Evolutionary conservation across 495 filamentous ascomycete species (phyloP).

Genomic region (Articulospora tetracladia): DNA sequence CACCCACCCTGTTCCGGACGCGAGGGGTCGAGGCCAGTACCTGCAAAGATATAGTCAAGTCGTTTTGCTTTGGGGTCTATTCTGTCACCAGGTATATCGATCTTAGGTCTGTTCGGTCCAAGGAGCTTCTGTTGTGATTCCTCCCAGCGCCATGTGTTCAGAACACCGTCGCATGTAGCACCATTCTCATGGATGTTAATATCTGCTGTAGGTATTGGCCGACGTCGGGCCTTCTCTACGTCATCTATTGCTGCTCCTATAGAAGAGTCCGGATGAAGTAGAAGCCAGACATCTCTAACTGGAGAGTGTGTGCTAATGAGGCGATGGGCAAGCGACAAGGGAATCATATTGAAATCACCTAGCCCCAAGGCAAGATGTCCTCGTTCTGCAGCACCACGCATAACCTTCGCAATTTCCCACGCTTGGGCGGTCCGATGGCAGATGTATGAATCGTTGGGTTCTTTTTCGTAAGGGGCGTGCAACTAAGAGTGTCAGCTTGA

Average conservation of each 20-base stretch:
- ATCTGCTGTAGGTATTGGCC: constrained; percentile 61
- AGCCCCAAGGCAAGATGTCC: constrained; percentile 81
- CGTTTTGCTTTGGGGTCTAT: constrained; percentile 73
- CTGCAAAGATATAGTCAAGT: constrained; percentile 93
- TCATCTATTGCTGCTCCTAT: constrained; percentile 63
- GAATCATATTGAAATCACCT: constrained; percentile 95
- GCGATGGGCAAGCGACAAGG: constrained; percentile 79
- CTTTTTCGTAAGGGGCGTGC: constrained; percentile 83
- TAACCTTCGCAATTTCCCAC: constrained; percentile 94
- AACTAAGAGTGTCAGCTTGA: constrained; percentile 40
- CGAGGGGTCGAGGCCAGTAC: constrained; percentile 14
- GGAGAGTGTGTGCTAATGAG: constrained; percentile 76
- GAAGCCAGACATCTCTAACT: constrained; percentile 78
- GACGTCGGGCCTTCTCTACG: constrained; percentile 53
- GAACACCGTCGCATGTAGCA: constrained; percentile 76
- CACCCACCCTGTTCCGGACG: constrained; percentile 41
- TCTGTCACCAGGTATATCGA: constrained; percentile 47
- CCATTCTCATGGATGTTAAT: constrained; percentile 79
- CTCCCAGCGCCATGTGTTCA: constrained; percentile 94
- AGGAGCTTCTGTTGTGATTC: constrained; percentile 54
- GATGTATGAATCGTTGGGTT: constrained; percentile 78
- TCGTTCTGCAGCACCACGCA: constrained; percentile 77
- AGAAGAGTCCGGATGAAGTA: constrained; percentile 75
- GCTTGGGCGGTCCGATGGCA: constrained; percentile 90
- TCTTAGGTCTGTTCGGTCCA: constrained; percentile 30